A percentile compares a stretch with the other conserved stretches of the same genome.
Conservation (phyloP, 495 filamentous ascomycete species). For the Aspergillus bridgeri region DNA sequence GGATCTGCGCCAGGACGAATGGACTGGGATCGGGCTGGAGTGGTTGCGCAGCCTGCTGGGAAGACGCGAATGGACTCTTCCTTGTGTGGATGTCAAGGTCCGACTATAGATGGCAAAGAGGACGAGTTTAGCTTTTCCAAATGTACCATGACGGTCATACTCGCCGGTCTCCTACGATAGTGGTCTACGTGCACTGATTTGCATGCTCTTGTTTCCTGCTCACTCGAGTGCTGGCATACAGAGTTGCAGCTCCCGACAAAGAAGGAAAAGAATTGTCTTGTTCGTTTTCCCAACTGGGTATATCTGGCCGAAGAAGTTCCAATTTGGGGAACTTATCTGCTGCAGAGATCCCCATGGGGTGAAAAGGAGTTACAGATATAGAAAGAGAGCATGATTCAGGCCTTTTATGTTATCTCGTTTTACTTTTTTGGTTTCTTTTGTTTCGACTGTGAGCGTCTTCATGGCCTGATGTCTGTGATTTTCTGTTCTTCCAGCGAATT, state of each 20-base stretch:
- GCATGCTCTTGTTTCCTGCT: too few relatives aligned
- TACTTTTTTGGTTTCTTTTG: background rate
- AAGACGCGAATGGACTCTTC: slow-evolving; percentile 73
- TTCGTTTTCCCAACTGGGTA: background rate
- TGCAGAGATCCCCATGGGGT: background rate
- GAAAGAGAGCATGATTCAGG: background rate
- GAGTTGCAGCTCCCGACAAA: background rate
- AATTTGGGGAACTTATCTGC: background rate
- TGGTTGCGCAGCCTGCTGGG: slow-evolving; percentile 78
- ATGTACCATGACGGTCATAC: background rate
- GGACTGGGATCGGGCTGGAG: slow-evolving; percentile 78
- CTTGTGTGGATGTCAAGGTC: slow-evolving; percentile 79
- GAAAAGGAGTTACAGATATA: background rate
- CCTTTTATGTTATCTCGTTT: too few relatives aligned
- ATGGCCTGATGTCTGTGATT: background rate
- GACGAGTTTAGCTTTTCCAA: background rate
- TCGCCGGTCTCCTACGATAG: background rate
- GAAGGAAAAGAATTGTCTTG: background rate
- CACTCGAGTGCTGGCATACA: too few relatives aligned
- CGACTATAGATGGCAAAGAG: slow-evolving; percentile 47
- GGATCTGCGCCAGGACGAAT: slow-evolving; percentile 44
- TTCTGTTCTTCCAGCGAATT: background rate
- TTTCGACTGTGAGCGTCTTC: background rate
- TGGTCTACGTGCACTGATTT: background rate
- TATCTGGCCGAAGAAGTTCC: background rate